These are phyloP conservation scores for Phlebopus sp. DNA, from an alignment of 1,284 basidiomycete genomes.

Conservation along the genomic window DNA sequence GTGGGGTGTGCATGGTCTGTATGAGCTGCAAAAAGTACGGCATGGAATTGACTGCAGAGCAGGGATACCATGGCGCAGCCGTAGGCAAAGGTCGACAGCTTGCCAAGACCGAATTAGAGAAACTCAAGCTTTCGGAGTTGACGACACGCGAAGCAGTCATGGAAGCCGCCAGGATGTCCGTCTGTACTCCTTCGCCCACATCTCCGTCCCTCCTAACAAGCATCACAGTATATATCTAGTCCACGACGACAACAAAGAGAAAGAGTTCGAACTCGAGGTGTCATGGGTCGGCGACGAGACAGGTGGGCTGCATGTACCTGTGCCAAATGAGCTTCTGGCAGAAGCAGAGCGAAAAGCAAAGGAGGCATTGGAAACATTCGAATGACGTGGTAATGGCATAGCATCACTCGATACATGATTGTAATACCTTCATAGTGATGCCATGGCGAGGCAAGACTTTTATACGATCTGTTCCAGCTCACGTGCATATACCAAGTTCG, in stretches of 20 bases:
- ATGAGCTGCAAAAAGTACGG: not conserved
- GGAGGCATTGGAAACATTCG: constrained; percentile 87
- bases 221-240: constrained; percentile 86
- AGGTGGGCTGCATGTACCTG: constrained; percentile 73
- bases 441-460: constrained; percentile 18
- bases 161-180: constrained; percentile 94
- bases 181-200: constrained; percentile 13
- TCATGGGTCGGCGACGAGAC: constrained; percentile 94
- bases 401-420: constrained; percentile 1
- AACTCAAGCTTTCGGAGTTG: constrained; percentile 82
- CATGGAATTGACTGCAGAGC: constrained; percentile 10
- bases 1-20: constrained; percentile 86
- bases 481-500: constrained; percentile 74
- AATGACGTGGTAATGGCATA: constrained; percentile 40
- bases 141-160: constrained; percentile 83
- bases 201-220: constrained; percentile 12
- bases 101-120: constrained; percentile 98
- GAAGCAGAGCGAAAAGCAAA: constrained; percentile 91
- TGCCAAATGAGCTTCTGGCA: constrained; percentile 81
- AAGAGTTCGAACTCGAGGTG: constrained; percentile 97
- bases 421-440: constrained; percentile 6
- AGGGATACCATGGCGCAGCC: constrained; percentile 93
- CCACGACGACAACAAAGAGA: constrained; percentile 97
- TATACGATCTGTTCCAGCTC: constrained; percentile 90
- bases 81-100: constrained; percentile 96